Evolutionary conservation across 768 basidiomycete species (phyloP), one percentile per base, ranked within the genome.

Genomic region (Leucocoprinus birnbaumii): DNA sequence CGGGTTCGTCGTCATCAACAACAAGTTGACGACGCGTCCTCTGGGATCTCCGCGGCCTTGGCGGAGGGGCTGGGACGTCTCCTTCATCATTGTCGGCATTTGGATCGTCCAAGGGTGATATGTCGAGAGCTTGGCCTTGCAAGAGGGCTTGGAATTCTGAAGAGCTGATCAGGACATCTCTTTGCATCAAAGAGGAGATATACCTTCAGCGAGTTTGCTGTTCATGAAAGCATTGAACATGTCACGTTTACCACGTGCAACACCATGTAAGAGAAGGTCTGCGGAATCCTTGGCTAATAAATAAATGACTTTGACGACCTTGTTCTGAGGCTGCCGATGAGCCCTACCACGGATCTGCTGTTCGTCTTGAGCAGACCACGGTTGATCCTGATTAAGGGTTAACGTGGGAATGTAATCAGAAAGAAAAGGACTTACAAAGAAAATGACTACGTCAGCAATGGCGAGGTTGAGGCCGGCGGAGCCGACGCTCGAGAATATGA

Each of bases 311-410:
- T 55, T 59, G 2, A 71, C 68, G 0, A 18, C 42, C 2, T 58
- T 53, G 14, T 35, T 51, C 51, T 71, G 68, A 1, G 61, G 65
- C 26, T 71, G 70, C 2, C 65, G 60, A 41, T 69, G 56, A 2
- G 59, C 60, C 3, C 63, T 59, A 19, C 68, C 68, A 0, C 54
- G 57, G 5, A 67, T 66, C 44, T 71, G 68, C 1, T 58, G 41
- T 34, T 63, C 62, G 22, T 68, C 64, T 48, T 68, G 64, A 1
- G 64, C 58, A 45, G 62, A 64, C 68, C 66, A 70, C 1, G 66
- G 66, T 35, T 71, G 68, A 26, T 68, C 65, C 66, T 69, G 37
- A n/a, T n/a, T n/a, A n/a, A n/a, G n/a, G n/a, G n/a, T n/a, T n/a
- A n/a, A n/a, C n/a, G n/a, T n/a, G n/a, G n/a, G n/a, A n/a, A n/a